phyloP scores from a whole-genome alignment of 148 eudicot genomes.

The Spergularia marina region DNA sequence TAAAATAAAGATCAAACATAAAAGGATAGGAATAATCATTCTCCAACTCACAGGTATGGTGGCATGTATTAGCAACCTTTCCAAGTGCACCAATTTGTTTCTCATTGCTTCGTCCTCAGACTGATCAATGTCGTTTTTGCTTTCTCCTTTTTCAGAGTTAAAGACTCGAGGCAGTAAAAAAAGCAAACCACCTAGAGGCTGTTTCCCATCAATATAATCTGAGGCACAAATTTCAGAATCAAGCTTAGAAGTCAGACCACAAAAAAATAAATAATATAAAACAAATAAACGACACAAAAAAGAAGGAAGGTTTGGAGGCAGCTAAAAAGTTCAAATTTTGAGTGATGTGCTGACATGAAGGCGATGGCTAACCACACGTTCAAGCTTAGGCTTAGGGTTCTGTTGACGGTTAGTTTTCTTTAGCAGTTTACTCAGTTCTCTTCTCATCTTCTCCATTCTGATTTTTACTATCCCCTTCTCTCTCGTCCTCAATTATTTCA shows the following conservation, averaged over 20 bases:
- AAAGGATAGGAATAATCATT: not conserved
- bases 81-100: slow-evolving; percentile 59
- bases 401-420: too few species aligned
- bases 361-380: too few species aligned
- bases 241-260: slow-evolving; percentile 1
- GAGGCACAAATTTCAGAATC: slow-evolving; percentile 17
- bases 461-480: too few species aligned
- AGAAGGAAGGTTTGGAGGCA: not conserved
- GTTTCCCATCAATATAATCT: slow-evolving; percentile 72
- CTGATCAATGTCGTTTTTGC: slow-evolving; percentile 34
- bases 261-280: not conserved
- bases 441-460: too few species aligned
- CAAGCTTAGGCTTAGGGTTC: too few species aligned
- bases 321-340: not conserved
- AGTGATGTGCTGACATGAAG: too few species aligned
- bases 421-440: too few species aligned
- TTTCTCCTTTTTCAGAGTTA: slow-evolving; percentile 40
- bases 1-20: not conserved
- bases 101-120: slow-evolving; percentile 36
- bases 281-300: not conserved
- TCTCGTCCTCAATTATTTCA: too few species aligned
- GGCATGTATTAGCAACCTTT: slow-evolving; percentile 68
- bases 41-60: slow-evolving; percentile 75
- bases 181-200: slow-evolving; percentile 81
- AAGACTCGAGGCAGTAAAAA: slow-evolving; percentile 78